Evolutionary conservation across 2,329 filamentous ascomycete genomes (phyloP).

Genomic region (Raffaelea albimanens): DNA sequence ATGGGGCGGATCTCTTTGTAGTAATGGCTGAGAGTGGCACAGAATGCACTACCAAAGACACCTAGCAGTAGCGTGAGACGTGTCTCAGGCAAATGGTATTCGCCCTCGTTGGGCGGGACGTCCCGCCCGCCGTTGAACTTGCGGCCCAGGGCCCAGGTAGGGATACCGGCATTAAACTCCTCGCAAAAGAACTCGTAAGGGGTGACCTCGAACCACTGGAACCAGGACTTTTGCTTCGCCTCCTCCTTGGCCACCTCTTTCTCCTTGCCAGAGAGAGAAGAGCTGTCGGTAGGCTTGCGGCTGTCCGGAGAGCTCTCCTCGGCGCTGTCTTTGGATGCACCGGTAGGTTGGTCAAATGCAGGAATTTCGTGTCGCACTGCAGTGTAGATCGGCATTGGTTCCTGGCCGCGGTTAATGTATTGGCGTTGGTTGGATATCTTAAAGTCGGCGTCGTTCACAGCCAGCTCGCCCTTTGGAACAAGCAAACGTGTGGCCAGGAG

Average conservation of each 20-base stretch:
- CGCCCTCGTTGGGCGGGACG: constrained; percentile 51
- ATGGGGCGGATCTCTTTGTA: constrained; percentile 88
- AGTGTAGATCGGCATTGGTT: constrained; percentile 90
- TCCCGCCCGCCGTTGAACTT: constrained; percentile 67
- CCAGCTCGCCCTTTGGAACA: constrained; percentile 76
- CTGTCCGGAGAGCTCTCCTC: constrained; percentile 16
- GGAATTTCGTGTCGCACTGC: constrained; percentile 95
- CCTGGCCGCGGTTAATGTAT: constrained; percentile 65
- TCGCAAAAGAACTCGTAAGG: constrained; percentile 95
- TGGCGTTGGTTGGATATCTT: constrained; percentile 82
- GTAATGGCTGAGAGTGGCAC: constrained; percentile 90
- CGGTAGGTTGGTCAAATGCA: constrained; percentile 33
- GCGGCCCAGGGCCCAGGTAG: constrained; percentile 85
- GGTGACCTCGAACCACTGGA: constrained; percentile 95
- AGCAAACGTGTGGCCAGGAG: constrained; percentile 75
- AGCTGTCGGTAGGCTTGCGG: too few species aligned
- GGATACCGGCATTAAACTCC: constrained; percentile 83
- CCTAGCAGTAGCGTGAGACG: constrained; percentile 79
- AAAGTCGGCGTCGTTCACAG: constrained; percentile 67
- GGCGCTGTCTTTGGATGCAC: constrained; percentile 13
- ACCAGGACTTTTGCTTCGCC: constrained; percentile 68
- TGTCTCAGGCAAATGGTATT: constrained; percentile 67
- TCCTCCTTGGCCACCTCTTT: constrained; percentile 41
- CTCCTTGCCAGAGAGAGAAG: constrained; percentile 11
- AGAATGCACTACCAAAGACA: constrained; percentile 95